These are phyloP conservation scores for Xylaria sp. DNA, from an alignment of 2,329 filamentous ascomycete species.

Conservation along the genomic window DNA sequence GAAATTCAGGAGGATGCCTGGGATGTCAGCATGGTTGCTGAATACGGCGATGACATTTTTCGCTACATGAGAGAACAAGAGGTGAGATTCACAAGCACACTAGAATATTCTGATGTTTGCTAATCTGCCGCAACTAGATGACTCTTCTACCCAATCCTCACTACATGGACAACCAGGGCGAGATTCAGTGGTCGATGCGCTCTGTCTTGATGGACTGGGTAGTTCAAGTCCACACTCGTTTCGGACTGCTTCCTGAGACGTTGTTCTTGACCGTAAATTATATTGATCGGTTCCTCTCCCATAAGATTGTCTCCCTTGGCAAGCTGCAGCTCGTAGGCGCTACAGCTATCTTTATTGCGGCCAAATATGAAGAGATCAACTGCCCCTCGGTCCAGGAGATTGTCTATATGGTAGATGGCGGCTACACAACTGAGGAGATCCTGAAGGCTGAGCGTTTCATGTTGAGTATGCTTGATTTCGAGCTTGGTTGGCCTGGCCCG, in stretches of 20 bases:
- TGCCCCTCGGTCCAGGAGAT: slow-evolving; percentile 95
- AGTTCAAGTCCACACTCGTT: slow-evolving; percentile 93
- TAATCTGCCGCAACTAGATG: slow-evolving; percentile 58
- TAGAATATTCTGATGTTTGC: slow-evolving; percentile 17
- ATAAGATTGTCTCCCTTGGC: slow-evolving; percentile 92
- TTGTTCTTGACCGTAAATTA: slow-evolving; percentile 96
- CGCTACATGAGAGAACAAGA: slow-evolving; percentile 90
- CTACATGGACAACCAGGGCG: slow-evolving; percentile 98
- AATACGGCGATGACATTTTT: slow-evolving; percentile 97
- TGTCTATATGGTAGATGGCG: slow-evolving; percentile 96
- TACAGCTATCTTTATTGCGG: slow-evolving; percentile 93
- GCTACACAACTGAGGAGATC: slow-evolving; percentile 90
- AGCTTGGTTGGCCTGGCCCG: slow-evolving; percentile 96
- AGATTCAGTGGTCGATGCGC: slow-evolving; percentile 99
- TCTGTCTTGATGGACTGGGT: slow-evolving; percentile 98
- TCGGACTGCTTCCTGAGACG: slow-evolving; percentile 91
- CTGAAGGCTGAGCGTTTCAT: slow-evolving; percentile 98
- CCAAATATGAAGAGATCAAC: slow-evolving; percentile 99
- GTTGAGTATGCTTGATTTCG: slow-evolving; percentile 94
- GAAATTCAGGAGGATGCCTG: slow-evolving; percentile 89
- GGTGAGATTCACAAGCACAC: slow-evolving; percentile 60
- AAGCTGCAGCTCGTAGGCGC: slow-evolving; percentile 97
- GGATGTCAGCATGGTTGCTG: slow-evolving; percentile 97
- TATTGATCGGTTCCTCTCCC: slow-evolving; percentile 93
- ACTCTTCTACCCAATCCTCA: slow-evolving; percentile 86